Evolutionary conservation across 495 filamentous ascomycete species (phyloP), one percentile per base, ranked within the genome.

Genomic region (Penicillium antarcticum): DNA sequence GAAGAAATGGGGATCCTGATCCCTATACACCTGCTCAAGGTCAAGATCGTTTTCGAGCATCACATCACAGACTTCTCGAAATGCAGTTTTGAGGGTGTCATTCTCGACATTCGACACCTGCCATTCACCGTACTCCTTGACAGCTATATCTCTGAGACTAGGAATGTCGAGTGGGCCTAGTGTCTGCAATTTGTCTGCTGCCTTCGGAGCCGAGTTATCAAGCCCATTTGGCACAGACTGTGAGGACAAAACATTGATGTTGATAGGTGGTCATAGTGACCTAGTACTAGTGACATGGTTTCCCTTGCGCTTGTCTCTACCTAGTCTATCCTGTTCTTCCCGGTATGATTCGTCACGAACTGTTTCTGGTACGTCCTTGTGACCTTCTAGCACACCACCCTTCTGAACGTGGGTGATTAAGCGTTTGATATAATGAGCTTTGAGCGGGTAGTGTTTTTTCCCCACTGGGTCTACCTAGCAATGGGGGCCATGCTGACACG

Each of bases 361-460:
- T 10, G 14, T 24, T 48, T 55, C 52, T 21, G 60, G 61, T 31
- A 71, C 45, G 53, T 69, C 60, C 37, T 60, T 57, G 41, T 70
- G 52, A 5, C 42, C 51, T 18, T 61, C 42, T 16, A 67, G 29
- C 12, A 34, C 48, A 11, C 55, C 39, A 41, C 51, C 55, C 31
- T 59, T 53, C 17, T 64, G 38, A 0, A 63, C 57, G 19, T 54
- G 54, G 19, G 53, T 36, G 16, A 67, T 44, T 1, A 68, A 58
- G 8, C 42, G 44, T 32, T 29, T 66, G 14, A 69, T 31, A 43
- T 60, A 35, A 46, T 65, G 38, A 19, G 51, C 59, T n/a, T 44
- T 55, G 1, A 71, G 54, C 41, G 37, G 57, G 35, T 68, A 63
- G 42, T 68, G 63, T 44, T 63, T 65, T 48, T 62, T 64, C 11